A percentile compares a stretch with the other conserved stretches of the same genome.
Conservation (phyloP, 1,284 basidiomycete species). For the Puccinia horiana region DNA sequence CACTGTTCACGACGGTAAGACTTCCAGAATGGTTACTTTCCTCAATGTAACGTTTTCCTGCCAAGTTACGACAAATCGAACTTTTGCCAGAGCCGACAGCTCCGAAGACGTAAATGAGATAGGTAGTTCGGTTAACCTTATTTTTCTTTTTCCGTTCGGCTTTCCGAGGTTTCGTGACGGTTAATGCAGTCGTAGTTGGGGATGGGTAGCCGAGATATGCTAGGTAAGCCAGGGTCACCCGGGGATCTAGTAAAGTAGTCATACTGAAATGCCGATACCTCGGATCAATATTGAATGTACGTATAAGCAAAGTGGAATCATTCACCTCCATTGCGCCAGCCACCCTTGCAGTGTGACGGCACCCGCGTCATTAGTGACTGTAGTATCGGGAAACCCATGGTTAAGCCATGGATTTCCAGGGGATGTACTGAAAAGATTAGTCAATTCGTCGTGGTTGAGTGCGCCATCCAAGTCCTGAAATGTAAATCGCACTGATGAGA, state of each 20-base stretch:
- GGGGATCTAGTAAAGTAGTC: slow-evolving; percentile 91
- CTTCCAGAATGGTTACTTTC: slow-evolving; percentile 31
- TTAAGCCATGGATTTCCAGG: slow-evolving; percentile 89
- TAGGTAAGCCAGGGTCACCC: slow-evolving; percentile 89
- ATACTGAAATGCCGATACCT: slow-evolving; percentile 65
- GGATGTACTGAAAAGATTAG: slow-evolving; percentile 86
- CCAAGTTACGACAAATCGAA: slow-evolving; percentile 77
- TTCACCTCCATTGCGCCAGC: slow-evolving; percentile 96
- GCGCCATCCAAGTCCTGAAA: slow-evolving; percentile 85
- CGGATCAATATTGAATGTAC: slow-evolving; percentile 13
- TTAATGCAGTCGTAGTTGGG: slow-evolving; percentile 58
- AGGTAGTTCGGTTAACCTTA: slow-evolving; percentile 83
- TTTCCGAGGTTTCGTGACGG: slow-evolving; percentile 68
- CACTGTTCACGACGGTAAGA: slow-evolving; percentile 82
- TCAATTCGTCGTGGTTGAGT: slow-evolving; percentile 78
- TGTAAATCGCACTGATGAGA: slow-evolving; percentile 8
- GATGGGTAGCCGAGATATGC: slow-evolving; percentile 85
- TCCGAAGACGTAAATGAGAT: slow-evolving; percentile 88
- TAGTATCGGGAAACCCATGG: slow-evolving; percentile 84
- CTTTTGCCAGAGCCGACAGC: slow-evolving; percentile 96
- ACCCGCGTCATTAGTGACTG: slow-evolving; percentile 82
- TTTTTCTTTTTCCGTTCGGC: slow-evolving; percentile 75
- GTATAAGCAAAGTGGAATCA: slow-evolving; percentile 23
- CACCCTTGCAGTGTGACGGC: slow-evolving; percentile 93
- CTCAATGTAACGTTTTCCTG: slow-evolving; percentile 61